Evolutionary conservation across 352 stramenopile genomes (phyloP).

Genomic region (Phytophthora aleatoria): DNA sequence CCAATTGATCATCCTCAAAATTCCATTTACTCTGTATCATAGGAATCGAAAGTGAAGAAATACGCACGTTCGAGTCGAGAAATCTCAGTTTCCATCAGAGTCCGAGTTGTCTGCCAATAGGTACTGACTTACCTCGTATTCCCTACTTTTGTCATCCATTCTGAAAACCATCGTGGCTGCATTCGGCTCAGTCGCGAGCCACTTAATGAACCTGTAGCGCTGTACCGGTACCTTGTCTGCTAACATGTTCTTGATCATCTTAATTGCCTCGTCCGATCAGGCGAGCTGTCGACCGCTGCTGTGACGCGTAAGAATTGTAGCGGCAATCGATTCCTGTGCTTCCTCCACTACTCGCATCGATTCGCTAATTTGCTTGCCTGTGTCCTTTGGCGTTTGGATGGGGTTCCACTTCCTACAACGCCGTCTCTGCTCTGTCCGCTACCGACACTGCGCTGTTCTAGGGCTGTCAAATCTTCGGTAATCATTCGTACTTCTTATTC

Average conservation of each 20-base stretch:
- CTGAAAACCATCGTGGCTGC: neutral
- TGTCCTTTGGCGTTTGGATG: too few species aligned
- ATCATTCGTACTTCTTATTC: too few species aligned
- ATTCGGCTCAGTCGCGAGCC: neutral
- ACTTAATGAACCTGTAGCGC: neutral
- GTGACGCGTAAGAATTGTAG: neutral
- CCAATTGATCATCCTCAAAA: neutral
- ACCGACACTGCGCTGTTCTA: too few species aligned
- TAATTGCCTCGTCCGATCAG: neutral
- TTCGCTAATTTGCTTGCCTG: too few species aligned
- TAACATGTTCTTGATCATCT: neutral
- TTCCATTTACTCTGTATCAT: neutral
- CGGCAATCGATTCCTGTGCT: neutral
- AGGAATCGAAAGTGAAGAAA: neutral
- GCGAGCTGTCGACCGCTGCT: neutral
- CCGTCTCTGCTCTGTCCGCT: too few species aligned
- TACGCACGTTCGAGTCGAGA: neutral
- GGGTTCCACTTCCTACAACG: too few species aligned
- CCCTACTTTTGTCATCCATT: neutral
- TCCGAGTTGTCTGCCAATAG: neutral
- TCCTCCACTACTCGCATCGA: too few species aligned
- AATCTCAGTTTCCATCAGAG: neutral
- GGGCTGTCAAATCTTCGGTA: too few species aligned
- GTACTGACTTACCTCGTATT: neutral
- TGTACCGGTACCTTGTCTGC: neutral